phyloP scores from a whole-genome alignment of 1,139 yeast species.

The Diutina catenulata region DNA sequence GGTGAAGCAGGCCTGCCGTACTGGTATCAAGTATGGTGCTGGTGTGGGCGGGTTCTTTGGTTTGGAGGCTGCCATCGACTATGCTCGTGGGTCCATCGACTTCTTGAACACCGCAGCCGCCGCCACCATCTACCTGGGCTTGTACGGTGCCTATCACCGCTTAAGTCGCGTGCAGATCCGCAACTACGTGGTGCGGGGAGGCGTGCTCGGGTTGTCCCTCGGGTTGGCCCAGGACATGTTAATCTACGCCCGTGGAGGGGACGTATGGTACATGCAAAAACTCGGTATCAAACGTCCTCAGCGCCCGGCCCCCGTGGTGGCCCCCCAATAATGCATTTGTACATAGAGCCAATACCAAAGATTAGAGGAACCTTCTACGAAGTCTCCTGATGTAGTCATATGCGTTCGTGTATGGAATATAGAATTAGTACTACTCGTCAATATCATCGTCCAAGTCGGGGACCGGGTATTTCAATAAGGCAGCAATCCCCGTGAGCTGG shows the following conservation, averaged over 20 bases:
- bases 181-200: conserved; percentile 41
- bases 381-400: too few species aligned
- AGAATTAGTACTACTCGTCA: too few species aligned
- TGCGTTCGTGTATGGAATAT: too few species aligned
- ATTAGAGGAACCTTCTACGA: too few species aligned
- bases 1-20: conserved; percentile 29
- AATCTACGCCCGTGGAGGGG: conserved; percentile 46
- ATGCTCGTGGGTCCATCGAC: conserved; percentile 41
- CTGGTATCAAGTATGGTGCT: conserved; percentile 31
- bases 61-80: conserved; percentile 51
- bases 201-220: conserved; percentile 41
- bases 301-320: background rate
- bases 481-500: conserved; percentile 87
- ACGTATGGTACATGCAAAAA: conserved; percentile 43
- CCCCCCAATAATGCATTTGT: too few species aligned
- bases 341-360: too few species aligned
- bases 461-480: conserved; percentile 70
- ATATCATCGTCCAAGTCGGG: conserved; percentile 73
- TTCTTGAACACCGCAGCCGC: conserved; percentile 51
- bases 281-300: conserved; percentile 1
- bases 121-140: conserved; percentile 38
- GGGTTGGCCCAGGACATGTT: conserved; percentile 60
- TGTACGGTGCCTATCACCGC: conserved; percentile 33
- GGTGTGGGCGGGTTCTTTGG: conserved; percentile 46
- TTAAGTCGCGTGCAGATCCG: conserved; percentile 37